Conservation (phyloP, 1,139 yeast genomes). For the Nakaseomyces uthaithaninus region DNA sequence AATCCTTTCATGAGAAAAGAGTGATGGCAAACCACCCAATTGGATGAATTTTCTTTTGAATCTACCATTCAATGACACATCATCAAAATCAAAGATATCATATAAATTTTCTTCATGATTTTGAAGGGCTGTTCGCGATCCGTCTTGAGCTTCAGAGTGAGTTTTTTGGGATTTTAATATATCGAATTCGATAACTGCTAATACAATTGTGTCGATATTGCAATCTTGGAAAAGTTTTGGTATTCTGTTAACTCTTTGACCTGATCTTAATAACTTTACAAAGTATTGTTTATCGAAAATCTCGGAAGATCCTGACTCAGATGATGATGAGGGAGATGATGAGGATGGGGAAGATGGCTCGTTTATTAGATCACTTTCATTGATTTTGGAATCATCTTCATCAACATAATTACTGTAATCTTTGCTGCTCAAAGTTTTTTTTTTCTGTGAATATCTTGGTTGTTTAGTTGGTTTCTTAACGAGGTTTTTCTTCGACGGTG, state of each 20-base stretch:
- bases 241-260: background rate
- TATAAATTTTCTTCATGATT: conserved; percentile 1
- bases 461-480: background rate
- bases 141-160: background rate
- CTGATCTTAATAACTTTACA: background rate
- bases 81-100: conserved; percentile 17
- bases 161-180: no score
- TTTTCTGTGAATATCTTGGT: background rate
- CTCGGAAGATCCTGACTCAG: background rate
- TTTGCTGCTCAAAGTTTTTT: background rate
- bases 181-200: background rate
- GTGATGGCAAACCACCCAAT: conserved; percentile 24
- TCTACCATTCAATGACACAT: conserved; percentile 15
- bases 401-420: conserved; percentile 4
- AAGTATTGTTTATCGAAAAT: background rate
- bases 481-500: conserved; percentile 8
- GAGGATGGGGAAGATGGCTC: background rate
- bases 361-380: conserved; percentile 9
- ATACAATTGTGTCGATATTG: background rate
- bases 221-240: conserved; percentile 2
- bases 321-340: background rate
- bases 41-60: conserved; percentile 18
- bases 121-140: background rate
- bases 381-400: conserved; percentile 7
- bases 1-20: conserved; percentile 14